A percentile compares a stretch with the other conserved stretches of the same genome.
These are phyloP conservation scores for Kluyveromyces lactis DNA, from an alignment of 805 yeast species.

Conservation along the genomic window DNA sequence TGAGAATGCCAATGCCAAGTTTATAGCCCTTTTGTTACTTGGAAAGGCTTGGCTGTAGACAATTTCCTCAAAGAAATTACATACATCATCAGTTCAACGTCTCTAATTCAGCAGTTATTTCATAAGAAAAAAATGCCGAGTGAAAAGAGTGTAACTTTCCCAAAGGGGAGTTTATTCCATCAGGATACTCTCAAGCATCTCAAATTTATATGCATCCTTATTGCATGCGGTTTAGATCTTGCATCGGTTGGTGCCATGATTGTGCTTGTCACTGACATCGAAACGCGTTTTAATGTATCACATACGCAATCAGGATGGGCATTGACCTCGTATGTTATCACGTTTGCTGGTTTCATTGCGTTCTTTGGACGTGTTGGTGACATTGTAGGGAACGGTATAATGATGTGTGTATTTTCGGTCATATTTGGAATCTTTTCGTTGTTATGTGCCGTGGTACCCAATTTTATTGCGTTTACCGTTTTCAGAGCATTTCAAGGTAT, in stretches of 20 bases:
- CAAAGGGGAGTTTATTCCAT: not conserved
- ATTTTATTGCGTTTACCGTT: conserved; percentile 32
- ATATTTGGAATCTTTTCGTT: conserved; percentile 23
- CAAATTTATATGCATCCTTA: not conserved
- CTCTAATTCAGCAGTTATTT: too few species aligned
- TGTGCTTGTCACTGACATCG: not conserved
- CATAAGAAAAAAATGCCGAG: too few species aligned
- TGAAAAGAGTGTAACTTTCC: not conserved
- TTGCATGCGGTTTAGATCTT: conserved; percentile 2
- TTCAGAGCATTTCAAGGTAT: conserved; percentile 40
- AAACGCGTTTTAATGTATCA: not conserved
- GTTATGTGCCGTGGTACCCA: conserved; percentile 30
- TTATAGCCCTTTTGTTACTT: too few species aligned
- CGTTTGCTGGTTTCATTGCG: conserved; percentile 38
- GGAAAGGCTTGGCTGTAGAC: too few species aligned
- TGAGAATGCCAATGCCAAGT: too few species aligned
- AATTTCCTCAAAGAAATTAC: too few species aligned
- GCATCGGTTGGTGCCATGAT: not conserved
- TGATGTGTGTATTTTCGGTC: conserved; percentile 23
- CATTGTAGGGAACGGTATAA: conserved; percentile 32
- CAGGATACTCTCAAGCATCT: not conserved
- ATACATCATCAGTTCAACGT: too few species aligned
- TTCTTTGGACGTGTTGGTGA: conserved; percentile 37
- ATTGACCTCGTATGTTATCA: conserved; percentile 36
- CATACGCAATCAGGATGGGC: conserved; percentile 27